Base-by-base conservation (phyloP, 495 filamentous ascomycete species). In the Hypoxylon cercidicola region DNA sequence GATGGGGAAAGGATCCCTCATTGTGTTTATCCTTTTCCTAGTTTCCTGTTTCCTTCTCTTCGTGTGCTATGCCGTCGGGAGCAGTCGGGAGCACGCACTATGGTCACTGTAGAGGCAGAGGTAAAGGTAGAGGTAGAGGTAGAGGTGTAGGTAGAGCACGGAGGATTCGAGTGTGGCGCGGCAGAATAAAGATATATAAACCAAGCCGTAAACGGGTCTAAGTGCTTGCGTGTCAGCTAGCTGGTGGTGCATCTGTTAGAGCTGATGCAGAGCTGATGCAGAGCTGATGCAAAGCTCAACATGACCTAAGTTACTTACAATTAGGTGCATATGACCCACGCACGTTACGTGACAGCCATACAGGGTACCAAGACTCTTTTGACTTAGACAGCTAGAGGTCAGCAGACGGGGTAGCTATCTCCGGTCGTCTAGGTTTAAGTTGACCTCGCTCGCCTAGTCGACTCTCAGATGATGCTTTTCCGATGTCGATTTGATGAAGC, bases 1-100 rank as follows among this genome's bases (percentile, higher is more conserved):
- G 71, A 88, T 72, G 46, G 88, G 85, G 76, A 93, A 90, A 11
- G 88, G 87, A 69, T 93, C 91, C 75, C 82, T 85, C 87, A 91
- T 92, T 35, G 45, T 71, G 25, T 39, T 35, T 40, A 7, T 16
- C 19, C 45, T 45, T 11, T 48, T 11, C 15, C 35, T 54, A 34
- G 13, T 52, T 50, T 12, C 32, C 13, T 18, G 15, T 5, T 40
- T 10, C 20, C 37, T 62, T 34, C 8, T 60, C 19, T 53, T 39
- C 12, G 16, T 19, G 7, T 46, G 28, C 10, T 32, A 32, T 32
- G 30, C 12, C 41, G 13, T 40, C 32, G 19, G 47, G 41, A 3
- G 13, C 25, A 48, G 16, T 41, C 13, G 39, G 21, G 39, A n/a
- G n/a, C n/a, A n/a, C n/a, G 39, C 37, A 7, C 25, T 28, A 28